Evolutionary conservation across 108 stramenopile genomes (phyloP), one percentile per base, ranked within the genome.

Genomic region (Skeletonema tropicum): DNA sequence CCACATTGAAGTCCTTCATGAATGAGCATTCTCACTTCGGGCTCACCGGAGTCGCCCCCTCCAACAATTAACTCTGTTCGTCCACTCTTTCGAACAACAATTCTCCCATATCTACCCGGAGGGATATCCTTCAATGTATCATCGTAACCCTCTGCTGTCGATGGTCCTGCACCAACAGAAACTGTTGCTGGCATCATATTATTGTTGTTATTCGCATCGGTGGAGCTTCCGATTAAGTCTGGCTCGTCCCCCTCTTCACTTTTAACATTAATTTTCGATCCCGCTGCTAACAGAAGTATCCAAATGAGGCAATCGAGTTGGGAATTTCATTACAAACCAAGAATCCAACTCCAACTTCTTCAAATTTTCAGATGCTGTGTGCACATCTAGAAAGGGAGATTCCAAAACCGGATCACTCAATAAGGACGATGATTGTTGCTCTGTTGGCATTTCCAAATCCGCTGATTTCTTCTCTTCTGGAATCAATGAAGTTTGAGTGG

Each of bases 21-120:
- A 6, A 92, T 76, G 39, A 91, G 83, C 84, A 95, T 87, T 45
- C 72, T 82, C 55, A 92, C 75, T 82, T 90, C 52, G 5, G 29
- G 52, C 23, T 41, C 77, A 32, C 41, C 45, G 5, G 79, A 86
- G 66, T 86, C 76, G 5, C 73, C 71, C 49, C 87, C 86, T 26
- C 88, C 88, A 61, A 93, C 39, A 30, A 89, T 84, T 15, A 96
- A 68, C 11, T 91, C 89, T 9, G 92, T 92, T 74, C 73, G 87
- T 6, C 95, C 95, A 76, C 95, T 96, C 64, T 92, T 88, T 67
- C 89, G 76, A 29, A 96, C 87, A 13, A 87, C 65, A 11, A 96
- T 88, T 74, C 77, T 88, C 15, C 95, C 95, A 61, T 93, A 86
- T 52, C 70, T 67, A 7, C 95, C 95, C 3, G 92, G 75, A 36